A percentile compares a stretch with the other conserved stretches of the same genome.
These are phyloP conservation scores for Phaseolus coccineus DNA, from an alignment of 331 rosid species.

Conservation along the genomic window DNA sequence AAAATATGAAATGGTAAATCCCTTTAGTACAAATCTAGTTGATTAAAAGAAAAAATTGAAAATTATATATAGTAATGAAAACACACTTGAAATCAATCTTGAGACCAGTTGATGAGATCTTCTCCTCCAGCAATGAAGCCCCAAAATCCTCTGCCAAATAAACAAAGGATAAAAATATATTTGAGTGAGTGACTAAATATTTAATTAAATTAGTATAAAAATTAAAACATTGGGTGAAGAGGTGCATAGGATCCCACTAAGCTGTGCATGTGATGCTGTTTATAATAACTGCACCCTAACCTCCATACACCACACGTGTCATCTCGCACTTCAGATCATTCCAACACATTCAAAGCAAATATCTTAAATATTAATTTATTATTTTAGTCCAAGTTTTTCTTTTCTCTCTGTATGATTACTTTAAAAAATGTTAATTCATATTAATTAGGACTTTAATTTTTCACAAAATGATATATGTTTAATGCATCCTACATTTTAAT, in stretches of 20 bases:
- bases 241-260: constrained; percentile 44
- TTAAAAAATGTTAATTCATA: too few species aligned
- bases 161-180: neutral
- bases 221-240: constrained; percentile 29
- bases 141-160: neutral
- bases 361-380: too few species aligned
- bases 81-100: neutral
- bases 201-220: neutral
- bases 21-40: too few species aligned
- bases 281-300: constrained; percentile 48
- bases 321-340: neutral
- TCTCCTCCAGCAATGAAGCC: too few species aligned
- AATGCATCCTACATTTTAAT: too few species aligned
- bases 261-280: constrained; percentile 41
- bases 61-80: neutral
- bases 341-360: neutral
- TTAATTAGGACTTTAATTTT: too few species aligned
- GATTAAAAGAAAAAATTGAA: too few species aligned
- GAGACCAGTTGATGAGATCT: neutral
- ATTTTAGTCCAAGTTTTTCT: too few species aligned
- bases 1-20: too few species aligned
- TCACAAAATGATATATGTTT: too few species aligned
- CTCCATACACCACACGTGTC: constrained; percentile 50
- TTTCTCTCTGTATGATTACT: too few species aligned
- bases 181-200: neutral